Evolutionary conservation across 495 filamentous ascomycete species (phyloP).

Genomic region (Lophiotrema nucula): DNA sequence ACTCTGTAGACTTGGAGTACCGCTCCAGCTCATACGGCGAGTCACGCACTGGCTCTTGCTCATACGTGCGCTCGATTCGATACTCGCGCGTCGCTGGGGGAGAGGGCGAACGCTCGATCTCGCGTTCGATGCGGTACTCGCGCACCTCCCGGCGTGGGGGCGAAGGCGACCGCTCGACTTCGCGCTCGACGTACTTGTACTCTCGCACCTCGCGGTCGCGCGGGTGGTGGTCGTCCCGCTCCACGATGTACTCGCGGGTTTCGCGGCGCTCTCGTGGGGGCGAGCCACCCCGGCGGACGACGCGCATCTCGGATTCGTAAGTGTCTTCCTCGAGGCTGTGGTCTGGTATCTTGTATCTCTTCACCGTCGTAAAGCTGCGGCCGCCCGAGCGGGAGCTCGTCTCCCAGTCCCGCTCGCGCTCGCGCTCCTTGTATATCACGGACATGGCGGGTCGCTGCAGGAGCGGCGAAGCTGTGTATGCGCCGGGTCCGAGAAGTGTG

Average conservation of each 20-base stretch:
- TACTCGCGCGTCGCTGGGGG: constrained; percentile 32
- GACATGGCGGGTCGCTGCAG: constrained; percentile 29
- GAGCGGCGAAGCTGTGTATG: not conserved
- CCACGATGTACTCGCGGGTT: constrained; percentile 28
- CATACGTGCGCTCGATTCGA: constrained; percentile 40
- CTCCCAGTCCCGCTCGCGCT: constrained; percentile 37
- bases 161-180: constrained; percentile 36
- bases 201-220: constrained; percentile 29
- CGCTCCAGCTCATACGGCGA: constrained; percentile 53
- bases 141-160: constrained; percentile 30
- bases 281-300: constrained; percentile 36
- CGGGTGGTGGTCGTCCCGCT: constrained; percentile 7
- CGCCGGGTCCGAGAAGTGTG: not conserved
- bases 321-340: constrained; percentile 28
- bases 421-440: constrained; percentile 18
- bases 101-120: constrained; percentile 33
- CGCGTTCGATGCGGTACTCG: constrained; percentile 39
- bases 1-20: constrained; percentile 68
- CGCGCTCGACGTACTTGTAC: constrained; percentile 36
- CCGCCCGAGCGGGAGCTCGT: constrained; percentile 19
- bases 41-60: constrained; percentile 23
- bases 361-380: constrained; percentile 42
- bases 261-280: constrained; percentile 19
- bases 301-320: constrained; percentile 38
- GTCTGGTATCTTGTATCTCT: constrained; percentile 45